Base-by-base conservation (phyloP, 176 grass and related monocot genomes). In the Musa acuminata region DNA sequence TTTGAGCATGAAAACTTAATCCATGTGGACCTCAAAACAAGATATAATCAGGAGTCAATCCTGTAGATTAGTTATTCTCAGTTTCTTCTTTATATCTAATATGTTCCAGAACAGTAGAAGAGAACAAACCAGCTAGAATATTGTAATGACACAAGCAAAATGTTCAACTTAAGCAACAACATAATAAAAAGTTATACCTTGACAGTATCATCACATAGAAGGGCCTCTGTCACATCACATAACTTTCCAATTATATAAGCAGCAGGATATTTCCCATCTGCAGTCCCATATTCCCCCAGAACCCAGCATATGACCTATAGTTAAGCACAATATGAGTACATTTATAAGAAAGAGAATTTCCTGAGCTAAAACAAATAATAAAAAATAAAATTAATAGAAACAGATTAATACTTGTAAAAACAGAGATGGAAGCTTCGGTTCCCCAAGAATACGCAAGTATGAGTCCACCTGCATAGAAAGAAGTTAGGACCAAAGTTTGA, bases 281-380 rank as follows among this genome's bases (percentile, higher is more conserved):
- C 79, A 49, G 87, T 99, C 53, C 96, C 96, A 52, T 99, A 99
- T 51, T 99, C 96, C 24, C 96, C 96, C 77, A 99, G 87, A 84
- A 99, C 91, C 96, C 96, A 99, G 84, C 96, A 99, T 82, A 99
- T 95, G 69, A 99, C 92, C 96, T 99, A 81, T 54, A 80, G 22
- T 80, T 83, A 9, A 65, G 70, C 13, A 27, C 22, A 25, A 74
- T 22, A 55, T 26, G 14, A 25, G 27, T 2, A 2, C 24, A 57
- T 22, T 11, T 29, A 86, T 27, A 26, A 52, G 27, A 11, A 74
- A n/a, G 43, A 50, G n/a, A 69, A 3, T 19, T 58, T 24, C 24
- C 48, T 27, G 52, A 35, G 53, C 49, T 0, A 80, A 13, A 60
- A 17, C 52, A 14, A 26, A 69, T 64, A 35, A 55, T 9, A 7